A percentile compares a stretch with the other conserved stretches of the same genome.
Evolutionary conservation across 805 yeast species (phyloP).

Genomic region (Wickerhamiella sorbophila): DNA sequence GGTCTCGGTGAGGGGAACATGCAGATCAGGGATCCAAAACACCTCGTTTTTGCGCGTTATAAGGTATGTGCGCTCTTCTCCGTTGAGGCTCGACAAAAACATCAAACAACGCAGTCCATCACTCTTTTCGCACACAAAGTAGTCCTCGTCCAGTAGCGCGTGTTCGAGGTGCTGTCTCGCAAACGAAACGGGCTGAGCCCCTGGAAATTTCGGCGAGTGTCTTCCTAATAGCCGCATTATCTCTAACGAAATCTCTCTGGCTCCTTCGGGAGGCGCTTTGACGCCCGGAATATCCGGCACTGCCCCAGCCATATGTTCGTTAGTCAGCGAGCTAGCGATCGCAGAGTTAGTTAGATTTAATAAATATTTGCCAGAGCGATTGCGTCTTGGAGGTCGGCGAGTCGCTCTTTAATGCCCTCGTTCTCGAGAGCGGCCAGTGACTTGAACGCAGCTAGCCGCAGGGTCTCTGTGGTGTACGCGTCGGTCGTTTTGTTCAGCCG

Average conservation of each 20-base stretch:
- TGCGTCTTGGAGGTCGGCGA: not conserved
- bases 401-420: not conserved
- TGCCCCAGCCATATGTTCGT: conserved; percentile 23
- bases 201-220: conserved; percentile 48
- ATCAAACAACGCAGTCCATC: conserved; percentile 84
- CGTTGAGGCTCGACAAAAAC: conserved; percentile 43
- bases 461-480: too few relatives aligned
- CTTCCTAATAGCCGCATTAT: conserved; percentile 49
- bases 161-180: conserved; percentile 54
- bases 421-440: not conserved
- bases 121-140: conserved; percentile 88
- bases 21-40: conserved; percentile 59
- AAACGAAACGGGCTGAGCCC: conserved; percentile 92
- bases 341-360: too few relatives aligned
- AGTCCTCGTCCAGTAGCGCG: conserved; percentile 55
- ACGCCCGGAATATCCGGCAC: conserved; percentile 84
- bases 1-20: conserved; percentile 48
- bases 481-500: too few relatives aligned
- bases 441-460: not conserved
- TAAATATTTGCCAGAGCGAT: not conserved
- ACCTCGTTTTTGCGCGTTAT: conserved; percentile 84
- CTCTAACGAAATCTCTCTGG: conserved; percentile 49
- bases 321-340: too few relatives aligned
- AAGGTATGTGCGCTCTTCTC: conserved; percentile 75
- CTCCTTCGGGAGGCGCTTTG: conserved; percentile 55